These are phyloP conservation scores for Boehmeria nivea DNA, from an alignment of 306 rosid genomes.

Conservation along the genomic window DNA sequence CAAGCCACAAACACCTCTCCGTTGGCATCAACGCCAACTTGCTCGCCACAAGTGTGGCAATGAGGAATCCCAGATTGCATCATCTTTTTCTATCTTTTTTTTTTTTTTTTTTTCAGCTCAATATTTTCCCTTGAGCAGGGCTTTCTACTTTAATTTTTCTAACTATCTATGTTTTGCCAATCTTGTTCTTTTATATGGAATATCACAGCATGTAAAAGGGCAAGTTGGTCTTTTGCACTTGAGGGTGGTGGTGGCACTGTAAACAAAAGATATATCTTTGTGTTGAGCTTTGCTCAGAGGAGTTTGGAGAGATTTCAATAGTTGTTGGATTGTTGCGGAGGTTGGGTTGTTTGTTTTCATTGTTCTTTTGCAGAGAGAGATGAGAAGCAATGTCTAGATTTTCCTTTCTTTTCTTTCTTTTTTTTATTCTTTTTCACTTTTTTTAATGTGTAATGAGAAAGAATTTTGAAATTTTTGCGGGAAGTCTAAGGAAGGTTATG, in stretches of 20 bases:
- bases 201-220: slow-evolving; percentile 20
- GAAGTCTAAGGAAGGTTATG: slow-evolving; percentile 69
- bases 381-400: slow-evolving; percentile 45
- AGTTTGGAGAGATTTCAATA: slow-evolving; percentile 18
- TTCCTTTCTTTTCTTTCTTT: not conserved
- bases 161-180: slow-evolving; percentile 17
- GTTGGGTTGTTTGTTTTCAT: slow-evolving; percentile 73
- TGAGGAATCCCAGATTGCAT: slow-evolving; percentile 72
- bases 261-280: slow-evolving; percentile 20
- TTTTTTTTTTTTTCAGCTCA: not conserved
- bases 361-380: too few relatives aligned
- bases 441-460: not conserved
- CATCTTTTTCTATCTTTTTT: slow-evolving; percentile 32
- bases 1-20: slow-evolving; percentile 82
- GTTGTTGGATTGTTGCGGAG: slow-evolving; percentile 53
- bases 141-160: slow-evolving; percentile 8
- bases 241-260: too few relatives aligned
- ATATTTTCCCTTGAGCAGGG: slow-evolving; percentile 8
- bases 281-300: slow-evolving; percentile 13
- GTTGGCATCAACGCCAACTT: slow-evolving; percentile 60
- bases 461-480: slow-evolving; percentile 36
- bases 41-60: slow-evolving; percentile 84
- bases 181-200: slow-evolving; percentile 50
- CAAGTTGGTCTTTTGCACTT: slow-evolving; percentile 9
- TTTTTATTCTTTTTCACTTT: not conserved